Percentiles rank a stretch among this genome's conserved stretches.
These are phyloP conservation scores for Sisymbrium irio DNA, from an alignment of 345 rosid species.

Conservation along the genomic window DNA sequence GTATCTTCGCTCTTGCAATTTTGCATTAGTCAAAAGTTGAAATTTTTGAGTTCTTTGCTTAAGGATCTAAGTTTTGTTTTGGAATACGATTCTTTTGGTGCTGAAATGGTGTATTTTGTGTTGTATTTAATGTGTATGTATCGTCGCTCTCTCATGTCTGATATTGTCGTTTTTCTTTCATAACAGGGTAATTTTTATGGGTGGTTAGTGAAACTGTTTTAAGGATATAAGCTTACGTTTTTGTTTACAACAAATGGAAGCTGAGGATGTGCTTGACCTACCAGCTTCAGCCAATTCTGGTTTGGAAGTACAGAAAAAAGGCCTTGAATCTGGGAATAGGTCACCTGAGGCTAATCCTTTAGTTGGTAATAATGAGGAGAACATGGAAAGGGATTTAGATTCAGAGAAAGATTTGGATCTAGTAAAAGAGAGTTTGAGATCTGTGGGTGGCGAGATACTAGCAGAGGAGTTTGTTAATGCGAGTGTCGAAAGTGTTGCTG, in stretches of 20 bases:
- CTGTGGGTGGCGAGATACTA: slow-evolving; percentile 33
- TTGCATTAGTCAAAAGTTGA: neutral
- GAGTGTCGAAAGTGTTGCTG: slow-evolving; percentile 41
- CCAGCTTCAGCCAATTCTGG: slow-evolving; percentile 37
- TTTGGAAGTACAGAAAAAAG: slow-evolving; percentile 38
- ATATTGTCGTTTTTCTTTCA: neutral
- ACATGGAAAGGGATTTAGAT: neutral
- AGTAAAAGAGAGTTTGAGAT: slow-evolving; percentile 29
- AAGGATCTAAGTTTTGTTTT: neutral
- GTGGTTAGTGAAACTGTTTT: slow-evolving; percentile 10
- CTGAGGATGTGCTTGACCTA: slow-evolving; percentile 33
- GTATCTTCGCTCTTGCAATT: too few relatives aligned
- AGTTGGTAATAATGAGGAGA: slow-evolving; percentile 23
- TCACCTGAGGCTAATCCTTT: slow-evolving; percentile 37
- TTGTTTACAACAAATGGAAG: slow-evolving; percentile 47
- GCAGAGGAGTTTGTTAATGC: slow-evolving; percentile 36
- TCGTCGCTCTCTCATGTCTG: too few relatives aligned
- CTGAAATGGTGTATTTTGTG: neutral
- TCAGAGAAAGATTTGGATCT: slow-evolving; percentile 29
- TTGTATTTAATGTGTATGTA: neutral
- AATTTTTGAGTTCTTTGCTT: neutral
- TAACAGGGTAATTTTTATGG: neutral
- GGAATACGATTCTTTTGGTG: neutral
- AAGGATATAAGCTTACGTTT: neutral
- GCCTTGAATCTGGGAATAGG: slow-evolving; percentile 33